Percentiles rank a stretch among this genome's conserved stretches.
Conservation (phyloP, 2,329 filamentous ascomycete genomes). For the Bipolaris zeicola region DNA sequence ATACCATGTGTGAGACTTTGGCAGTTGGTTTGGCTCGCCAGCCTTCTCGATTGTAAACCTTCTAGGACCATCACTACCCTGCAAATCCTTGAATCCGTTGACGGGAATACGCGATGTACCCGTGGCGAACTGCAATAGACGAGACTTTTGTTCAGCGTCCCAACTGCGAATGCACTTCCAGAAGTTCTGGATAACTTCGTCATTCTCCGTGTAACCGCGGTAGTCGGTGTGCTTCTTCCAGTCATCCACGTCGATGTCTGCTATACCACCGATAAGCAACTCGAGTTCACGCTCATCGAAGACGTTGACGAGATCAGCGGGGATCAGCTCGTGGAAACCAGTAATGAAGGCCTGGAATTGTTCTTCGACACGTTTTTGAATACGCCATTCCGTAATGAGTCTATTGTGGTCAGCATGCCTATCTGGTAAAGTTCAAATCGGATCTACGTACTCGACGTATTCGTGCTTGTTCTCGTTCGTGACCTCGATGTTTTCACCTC, state of each 20-base stretch:
- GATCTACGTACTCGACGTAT: conserved; percentile 78
- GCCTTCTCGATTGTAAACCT: conserved; percentile 98
- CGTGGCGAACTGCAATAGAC: conserved; percentile 93
- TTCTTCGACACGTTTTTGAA: conserved; percentile 96
- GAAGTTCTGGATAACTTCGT: conserved; percentile 97
- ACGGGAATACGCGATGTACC: conserved; percentile 97
- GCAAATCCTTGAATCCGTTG: conserved; percentile 98
- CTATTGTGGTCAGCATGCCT: conserved; percentile 47
- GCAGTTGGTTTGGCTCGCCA: conserved; percentile 85
- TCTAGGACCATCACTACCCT: conserved; percentile 93
- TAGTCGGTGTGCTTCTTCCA: conserved; percentile 99
- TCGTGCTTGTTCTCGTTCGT: conserved; percentile 99
- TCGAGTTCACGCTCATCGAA: conserved; percentile 98
- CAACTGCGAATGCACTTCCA: conserved; percentile 96
- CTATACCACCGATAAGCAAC: conserved; percentile 95
- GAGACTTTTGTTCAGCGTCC: conserved; percentile 98
- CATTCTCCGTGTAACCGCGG: conserved; percentile 95
- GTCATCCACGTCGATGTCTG: conserved; percentile 99
- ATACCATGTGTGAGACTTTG: conserved; percentile 97
- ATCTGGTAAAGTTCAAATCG: conserved; percentile 11
- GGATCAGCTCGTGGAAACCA: conserved; percentile 97
- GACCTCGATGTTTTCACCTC: conserved; percentile 89
- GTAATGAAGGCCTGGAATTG: conserved; percentile 98
- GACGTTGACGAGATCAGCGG: conserved; percentile 93
- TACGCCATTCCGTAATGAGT: conserved; percentile 98